phyloP scores from a whole-genome alignment of 306 rosid genomes.

The Spatholobus suberectus region DNA sequence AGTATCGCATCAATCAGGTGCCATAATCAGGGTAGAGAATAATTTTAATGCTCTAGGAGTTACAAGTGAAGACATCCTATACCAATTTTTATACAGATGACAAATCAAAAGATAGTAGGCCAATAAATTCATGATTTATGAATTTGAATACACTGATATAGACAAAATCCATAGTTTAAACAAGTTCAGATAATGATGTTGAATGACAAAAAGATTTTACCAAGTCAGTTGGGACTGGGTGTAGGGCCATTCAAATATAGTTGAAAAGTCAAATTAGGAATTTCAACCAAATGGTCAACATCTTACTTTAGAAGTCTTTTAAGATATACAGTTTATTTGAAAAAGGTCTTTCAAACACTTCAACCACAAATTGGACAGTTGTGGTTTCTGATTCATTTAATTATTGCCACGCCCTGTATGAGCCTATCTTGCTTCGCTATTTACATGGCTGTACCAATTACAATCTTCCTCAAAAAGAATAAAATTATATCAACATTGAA shows the following conservation, averaged over 20 bases:
- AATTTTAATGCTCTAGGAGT: no score
- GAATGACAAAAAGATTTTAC: not conserved
- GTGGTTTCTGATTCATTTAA: no score
- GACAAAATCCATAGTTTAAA: no score
- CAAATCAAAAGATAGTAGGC: not conserved
- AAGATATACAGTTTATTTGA: no score
- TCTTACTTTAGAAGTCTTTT: not conserved
- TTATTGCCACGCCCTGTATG: no score
- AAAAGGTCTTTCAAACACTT: no score
- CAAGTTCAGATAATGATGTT: not conserved
- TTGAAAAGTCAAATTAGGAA: constrained; percentile 6
- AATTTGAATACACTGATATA: constrained; percentile 20
- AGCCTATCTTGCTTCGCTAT: no score
- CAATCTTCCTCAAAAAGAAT: no score
- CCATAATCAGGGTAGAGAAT: constrained; percentile 8
- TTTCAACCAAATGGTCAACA: not conserved
- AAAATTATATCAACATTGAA: no score
- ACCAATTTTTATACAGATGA: not conserved
- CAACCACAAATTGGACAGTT: no score
- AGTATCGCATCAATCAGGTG: no score
- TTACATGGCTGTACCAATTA: no score
- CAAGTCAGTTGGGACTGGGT: not conserved
- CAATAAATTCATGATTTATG: constrained; percentile 25
- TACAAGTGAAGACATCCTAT: constrained; percentile 15
- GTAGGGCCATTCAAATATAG: not conserved